Base-by-base conservation (phyloP, 805 yeast genomes). In the Myxozyma mucilagina region DNA sequence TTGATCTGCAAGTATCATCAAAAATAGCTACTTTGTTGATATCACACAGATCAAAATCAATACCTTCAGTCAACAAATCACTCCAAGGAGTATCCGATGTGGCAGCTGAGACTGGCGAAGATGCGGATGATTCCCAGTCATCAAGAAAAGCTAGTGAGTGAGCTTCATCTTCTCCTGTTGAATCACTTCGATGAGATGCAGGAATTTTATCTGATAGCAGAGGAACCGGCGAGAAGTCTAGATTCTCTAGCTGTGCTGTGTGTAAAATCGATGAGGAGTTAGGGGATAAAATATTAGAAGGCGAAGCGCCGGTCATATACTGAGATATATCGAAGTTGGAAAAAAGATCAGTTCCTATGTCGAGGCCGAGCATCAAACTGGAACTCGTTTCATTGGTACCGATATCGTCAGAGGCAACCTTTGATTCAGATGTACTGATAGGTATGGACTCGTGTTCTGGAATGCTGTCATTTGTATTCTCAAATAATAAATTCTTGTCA, bases 41-140 rank as follows among this genome's bases (percentile, higher is more conserved):
- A 38, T 54, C 58, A 14, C 53, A 47, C 53, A 54, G 39, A 14
- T 54, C 58, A 18, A 54, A 54, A 35, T 54, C 58, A 18, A 47
- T 39, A 42, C 58, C 58, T 47, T 54, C 58, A 20, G 58, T 54
- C n/a, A 54, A 24, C 18, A 54, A 13, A 47, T 54, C 58, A 44
- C 58, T 54, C 52, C 52, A 54, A 1, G 43, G 43, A 10, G 58
- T 47, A 39, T 47, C 58, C n/a, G 51, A 4, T n/a, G 44, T 51
- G 11, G 24, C 38, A 8, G 35, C 47, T 0, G 58, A 47, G 9
- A 24, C 38, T 5, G 58, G 53, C 1, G 58, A 54, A 16, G 58
- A 47, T 8, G 47, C 31, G 9, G 54, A 50, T 8, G 53, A 54
- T 20, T 54, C 58, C 58, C 58, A 54, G 38, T 54, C 58, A 7